Evolutionary conservation across 1,284 basidiomycete species (phyloP).

Genomic region (Pseudozyma tsukubaensis): DNA sequence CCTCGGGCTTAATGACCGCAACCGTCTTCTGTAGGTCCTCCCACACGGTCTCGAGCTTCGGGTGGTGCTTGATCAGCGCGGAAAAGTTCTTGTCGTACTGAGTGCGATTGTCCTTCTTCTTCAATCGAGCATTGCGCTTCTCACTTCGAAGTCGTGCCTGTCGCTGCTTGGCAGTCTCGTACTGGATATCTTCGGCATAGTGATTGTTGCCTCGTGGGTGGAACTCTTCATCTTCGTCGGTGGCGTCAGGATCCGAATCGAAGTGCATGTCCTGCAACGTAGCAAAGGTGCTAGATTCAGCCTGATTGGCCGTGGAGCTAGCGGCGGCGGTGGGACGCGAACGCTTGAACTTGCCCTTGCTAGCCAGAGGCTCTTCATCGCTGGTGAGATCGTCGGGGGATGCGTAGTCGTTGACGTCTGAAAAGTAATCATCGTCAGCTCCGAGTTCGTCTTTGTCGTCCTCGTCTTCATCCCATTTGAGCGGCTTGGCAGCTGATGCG

Average conservation of each 20-base stretch:
- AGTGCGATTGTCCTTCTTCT: constrained; percentile 36
- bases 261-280: constrained; percentile 18
- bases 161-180: constrained; percentile 62
- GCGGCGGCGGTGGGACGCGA: not conserved
- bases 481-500: constrained; percentile 11
- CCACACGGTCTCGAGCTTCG: constrained; percentile 87
- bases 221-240: constrained; percentile 33
- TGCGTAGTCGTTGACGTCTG: constrained; percentile 10
- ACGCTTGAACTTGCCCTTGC: constrained; percentile 5
- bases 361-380: constrained; percentile 36
- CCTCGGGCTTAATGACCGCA: constrained; percentile 74
- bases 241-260: constrained; percentile 24
- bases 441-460: constrained; percentile 22
- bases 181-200: constrained; percentile 44
- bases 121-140: constrained; percentile 35
- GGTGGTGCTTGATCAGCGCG: constrained; percentile 68
- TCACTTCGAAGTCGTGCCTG: constrained; percentile 45
- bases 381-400: constrained; percentile 24
- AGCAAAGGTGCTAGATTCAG: constrained; percentile 32
- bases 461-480: constrained; percentile 9
- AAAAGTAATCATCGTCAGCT: constrained; percentile 1
- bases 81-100: constrained; percentile 40
- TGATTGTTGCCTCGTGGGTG: constrained; percentile 30
- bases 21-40: constrained; percentile 76
- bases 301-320: constrained; percentile 4